These are phyloP conservation scores for Coemansia interrupta DNA, from an alignment of 192 early-diverging fungal species.

Conservation along the genomic window DNA sequence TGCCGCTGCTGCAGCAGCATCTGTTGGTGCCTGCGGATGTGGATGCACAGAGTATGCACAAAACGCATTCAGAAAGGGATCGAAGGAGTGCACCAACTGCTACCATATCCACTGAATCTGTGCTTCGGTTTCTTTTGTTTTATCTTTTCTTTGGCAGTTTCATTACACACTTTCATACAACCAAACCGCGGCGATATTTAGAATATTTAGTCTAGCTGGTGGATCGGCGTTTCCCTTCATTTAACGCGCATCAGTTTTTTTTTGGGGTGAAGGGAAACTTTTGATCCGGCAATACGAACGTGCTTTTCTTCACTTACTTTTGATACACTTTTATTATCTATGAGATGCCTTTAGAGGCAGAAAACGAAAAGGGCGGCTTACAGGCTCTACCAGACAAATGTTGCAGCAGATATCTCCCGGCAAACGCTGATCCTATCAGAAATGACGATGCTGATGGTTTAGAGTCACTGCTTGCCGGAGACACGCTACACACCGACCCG, in stretches of 20 bases:
- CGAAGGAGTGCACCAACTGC: conserved; percentile 72
- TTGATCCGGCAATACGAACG: background rate
- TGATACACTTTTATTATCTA: background rate
- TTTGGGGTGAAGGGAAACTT: too few species aligned
- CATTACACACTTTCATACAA: background rate
- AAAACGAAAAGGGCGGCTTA: too few species aligned
- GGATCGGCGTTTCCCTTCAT: background rate
- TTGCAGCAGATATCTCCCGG: background rate
- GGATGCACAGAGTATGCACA: conserved; percentile 71
- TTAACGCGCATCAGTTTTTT: background rate
- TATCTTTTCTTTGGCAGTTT: background rate
- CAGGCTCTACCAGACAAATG: background rate
- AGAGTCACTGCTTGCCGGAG: conserved; percentile 15
- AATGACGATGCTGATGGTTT: background rate
- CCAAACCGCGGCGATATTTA: background rate
- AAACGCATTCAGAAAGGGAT: conserved; percentile 68
- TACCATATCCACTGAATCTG: conserved; percentile 63
- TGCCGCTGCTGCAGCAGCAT: conserved; percentile 44
- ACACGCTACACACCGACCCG: conserved; percentile 11
- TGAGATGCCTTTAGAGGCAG: too few species aligned
- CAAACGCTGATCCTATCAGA: background rate
- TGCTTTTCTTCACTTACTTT: background rate
- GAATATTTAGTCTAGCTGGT: background rate
- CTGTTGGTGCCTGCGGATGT: conserved; percentile 47
- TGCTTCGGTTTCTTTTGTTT: background rate